Percentiles rank a stretch among this genome's conserved stretches.
These are phyloP conservation scores for Aphanomyces astaci DNA, from an alignment of 352 stramenopile species.

Conservation along the genomic window DNA sequence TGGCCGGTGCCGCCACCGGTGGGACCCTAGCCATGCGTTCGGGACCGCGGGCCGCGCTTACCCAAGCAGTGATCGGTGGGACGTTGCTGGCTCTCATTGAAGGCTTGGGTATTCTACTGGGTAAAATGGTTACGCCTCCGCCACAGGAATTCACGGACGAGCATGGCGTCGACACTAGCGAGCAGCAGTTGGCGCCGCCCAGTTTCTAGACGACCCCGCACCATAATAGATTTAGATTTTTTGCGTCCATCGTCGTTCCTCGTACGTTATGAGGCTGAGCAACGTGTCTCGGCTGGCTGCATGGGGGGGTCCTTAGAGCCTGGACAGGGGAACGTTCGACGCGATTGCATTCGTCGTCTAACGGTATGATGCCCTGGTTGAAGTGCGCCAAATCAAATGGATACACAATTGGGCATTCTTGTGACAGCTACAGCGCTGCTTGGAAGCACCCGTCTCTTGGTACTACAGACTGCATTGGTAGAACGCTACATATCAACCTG, in stretches of 20 bases:
- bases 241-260: neutral
- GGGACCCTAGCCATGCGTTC: constrained; percentile 93
- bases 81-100: constrained; percentile 96
- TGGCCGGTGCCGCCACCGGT: constrained; percentile 93
- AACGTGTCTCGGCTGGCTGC: no score
- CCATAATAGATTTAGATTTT: constrained; percentile 16
- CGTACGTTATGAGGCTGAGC: neutral
- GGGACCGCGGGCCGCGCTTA: constrained; percentile 88
- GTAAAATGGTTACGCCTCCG: constrained; percentile 73
- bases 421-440: no score
- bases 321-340: no score
- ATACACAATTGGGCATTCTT: no score
- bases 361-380: no score
- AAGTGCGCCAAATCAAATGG: no score
- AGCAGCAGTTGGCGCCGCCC: constrained; percentile 80
- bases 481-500: no score
- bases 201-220: constrained; percentile 22
- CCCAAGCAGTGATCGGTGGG: constrained; percentile 91
- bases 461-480: no score
- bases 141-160: constrained; percentile 38
- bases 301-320: no score
- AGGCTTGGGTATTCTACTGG: constrained; percentile 94
- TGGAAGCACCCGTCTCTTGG: no score
- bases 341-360: no score
- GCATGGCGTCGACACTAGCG: constrained; percentile 57